phyloP scores from a whole-genome alignment of 768 basidiomycete genomes.

The Pisolithus albus region DNA sequence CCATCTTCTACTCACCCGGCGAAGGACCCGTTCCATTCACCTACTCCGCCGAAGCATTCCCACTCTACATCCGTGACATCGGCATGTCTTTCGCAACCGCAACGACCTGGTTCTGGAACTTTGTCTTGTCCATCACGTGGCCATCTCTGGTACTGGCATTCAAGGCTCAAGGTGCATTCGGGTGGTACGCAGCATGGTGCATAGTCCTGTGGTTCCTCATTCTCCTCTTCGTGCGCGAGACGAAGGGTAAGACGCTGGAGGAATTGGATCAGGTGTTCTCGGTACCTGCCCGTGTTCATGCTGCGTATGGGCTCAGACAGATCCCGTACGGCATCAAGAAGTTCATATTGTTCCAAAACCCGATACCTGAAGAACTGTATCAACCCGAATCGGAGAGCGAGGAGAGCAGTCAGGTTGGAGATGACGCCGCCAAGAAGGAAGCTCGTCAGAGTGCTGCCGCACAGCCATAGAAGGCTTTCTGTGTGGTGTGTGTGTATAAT shows the following conservation, averaged over 20 bases:
- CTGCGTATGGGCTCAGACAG: conserved; percentile 51
- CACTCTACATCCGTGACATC: conserved; percentile 43
- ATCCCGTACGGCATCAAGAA: conserved; percentile 50
- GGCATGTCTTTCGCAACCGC: conserved; percentile 44
- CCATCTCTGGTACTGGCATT: conserved; percentile 59
- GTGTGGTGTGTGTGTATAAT: too few species aligned
- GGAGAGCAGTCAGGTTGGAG: conserved; percentile 3
- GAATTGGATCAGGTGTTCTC: conserved; percentile 47
- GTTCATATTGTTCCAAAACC: conserved; percentile 33
- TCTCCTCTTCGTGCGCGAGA: conserved; percentile 63
- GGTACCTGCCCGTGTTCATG: conserved; percentile 47
- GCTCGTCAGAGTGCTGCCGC: too few species aligned
- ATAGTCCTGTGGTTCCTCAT: conserved; percentile 50
- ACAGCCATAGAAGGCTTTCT: too few species aligned
- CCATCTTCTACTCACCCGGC: conserved; percentile 71
- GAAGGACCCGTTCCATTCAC: conserved; percentile 89
- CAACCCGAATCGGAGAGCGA: conserved; percentile 32
- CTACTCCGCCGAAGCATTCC: conserved; percentile 90
- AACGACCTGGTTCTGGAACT: conserved; percentile 56
- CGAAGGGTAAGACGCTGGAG: conserved; percentile 60
- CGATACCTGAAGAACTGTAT: conserved; percentile 31
- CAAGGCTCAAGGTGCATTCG: conserved; percentile 35
- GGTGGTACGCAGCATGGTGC: conserved; percentile 50
- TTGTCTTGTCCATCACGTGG: conserved; percentile 63
- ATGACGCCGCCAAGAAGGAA: too few species aligned